Evolutionary conservation across 2,329 filamentous ascomycete genomes (phyloP), one percentile per base, ranked within the genome.

Genomic region (Fusarium sp.): DNA sequence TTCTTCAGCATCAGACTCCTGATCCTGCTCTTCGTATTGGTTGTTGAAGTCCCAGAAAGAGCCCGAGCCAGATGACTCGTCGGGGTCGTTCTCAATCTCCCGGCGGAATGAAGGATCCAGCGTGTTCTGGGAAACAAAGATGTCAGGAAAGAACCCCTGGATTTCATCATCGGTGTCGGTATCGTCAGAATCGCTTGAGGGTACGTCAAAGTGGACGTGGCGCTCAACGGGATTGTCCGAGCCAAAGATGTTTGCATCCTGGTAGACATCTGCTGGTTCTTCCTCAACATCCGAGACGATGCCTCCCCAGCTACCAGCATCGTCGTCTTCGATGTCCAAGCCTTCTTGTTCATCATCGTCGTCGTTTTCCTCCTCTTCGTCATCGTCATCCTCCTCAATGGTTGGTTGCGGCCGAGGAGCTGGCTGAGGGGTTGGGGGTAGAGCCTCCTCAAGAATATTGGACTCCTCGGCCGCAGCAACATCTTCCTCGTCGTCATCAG

Each of bases 381-480:
- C 76, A 7, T 79, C 76, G 2, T 81, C 80, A 9, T 80, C 79
- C 10, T 81, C 77, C 34, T 79, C 68, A 57, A 75, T 69, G 57
- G 73, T 69, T 16, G 67, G 59, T 59, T 69, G 79, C 77, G 87
- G 84, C 83, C 85, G 86, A 85, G 86, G 84, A 81, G 85, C 81
- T 74, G 77, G 78, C 74, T 79, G 74, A 65, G 78, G 67, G 34
- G 64, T 77, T 41, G 81, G 78, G 49, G 81, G 78, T 30, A 77
- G 76, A 68, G 79, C 80, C 70, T 84, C 80, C 59, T 80, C 80
- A 61, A 92, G 83, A 67, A 94, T 93, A 73, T 91, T 88, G 79
- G 90, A 86, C 83, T 94, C 92, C 86, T 96, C 93, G 83, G 89
- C 86, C 84, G 90, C 88, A 76, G 92, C 87, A 59, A 95, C 88